Base-by-base conservation (phyloP, 768 basidiomycete genomes). In the Coprinellus micaceus region DNA sequence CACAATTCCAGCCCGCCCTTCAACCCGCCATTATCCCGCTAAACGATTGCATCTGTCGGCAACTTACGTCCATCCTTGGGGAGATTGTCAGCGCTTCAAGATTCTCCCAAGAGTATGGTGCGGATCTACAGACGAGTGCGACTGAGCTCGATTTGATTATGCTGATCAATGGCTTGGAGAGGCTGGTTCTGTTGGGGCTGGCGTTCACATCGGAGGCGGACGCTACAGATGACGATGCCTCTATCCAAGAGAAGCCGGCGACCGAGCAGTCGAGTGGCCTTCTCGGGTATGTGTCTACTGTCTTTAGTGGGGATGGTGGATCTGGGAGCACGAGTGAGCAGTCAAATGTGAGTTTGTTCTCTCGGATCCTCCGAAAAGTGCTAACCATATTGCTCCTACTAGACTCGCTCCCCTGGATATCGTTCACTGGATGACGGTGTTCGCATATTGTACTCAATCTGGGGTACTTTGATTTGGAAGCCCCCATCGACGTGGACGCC, bases 201-300 rank as follows among this genome's bases (percentile, higher is more conserved):
- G 77, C 84, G 0, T 83, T 85, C 50, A 77, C 74, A 28, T 64
- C 78, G 1, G 86, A 87, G 33, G 58, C 71, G 1, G 69, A 70
- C 29, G 71, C 73, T 7, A 70, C 75, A 1, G 85, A 88, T 17
- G 88, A 88, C 17, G 89, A 90, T 9, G 70, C 71, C 13, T 63
- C 69, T 12, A 62, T 65, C 0, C 64, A 75, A 17, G 91, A 86
- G 61, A 90, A 83, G 62, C 62, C 67, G 22, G 74, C 67, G 2
- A 66, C 75, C 17, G 85, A n/a, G n/a, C n/a, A 86, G 60, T 75
- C 76, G 9, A 77, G 81, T 64, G 88, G 94, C 1, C 71, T 98
- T 11, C 76, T 98, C 0, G 93, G 94, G 9, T 90, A 93, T 63
- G 88, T 99, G 51, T 94, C 94, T 1, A 91, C 85, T 54, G 95